phyloP scores from a whole-genome alignment of 2,329 filamentous ascomycete species.

The Coleophoma crateriformis region DNA sequence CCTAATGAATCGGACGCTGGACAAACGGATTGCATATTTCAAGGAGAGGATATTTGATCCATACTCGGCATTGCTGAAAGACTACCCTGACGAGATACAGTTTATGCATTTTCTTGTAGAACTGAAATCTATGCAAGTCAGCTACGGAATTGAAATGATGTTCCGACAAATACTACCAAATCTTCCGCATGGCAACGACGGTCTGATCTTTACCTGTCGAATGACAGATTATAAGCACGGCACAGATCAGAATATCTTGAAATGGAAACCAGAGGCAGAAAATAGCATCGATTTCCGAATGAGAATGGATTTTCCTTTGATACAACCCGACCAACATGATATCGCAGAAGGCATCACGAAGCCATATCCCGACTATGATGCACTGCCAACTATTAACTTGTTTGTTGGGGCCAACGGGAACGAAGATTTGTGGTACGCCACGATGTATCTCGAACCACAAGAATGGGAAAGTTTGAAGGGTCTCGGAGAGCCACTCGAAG shows the following conservation, averaged over 20 bases:
- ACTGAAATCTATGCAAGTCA: conserved; percentile 84
- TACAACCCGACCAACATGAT: conserved; percentile 65
- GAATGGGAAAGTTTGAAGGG: conserved; percentile 84
- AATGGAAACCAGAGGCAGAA: conserved; percentile 95
- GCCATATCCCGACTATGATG: conserved; percentile 72
- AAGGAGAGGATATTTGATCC: conserved; percentile 70
- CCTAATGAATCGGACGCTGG: conserved; percentile 73
- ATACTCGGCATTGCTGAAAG: conserved; percentile 56
- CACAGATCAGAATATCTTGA: conserved; percentile 89
- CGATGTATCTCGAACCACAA: conserved; percentile 62
- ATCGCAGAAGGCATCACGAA: conserved; percentile 58
- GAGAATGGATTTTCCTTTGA: conserved; percentile 65
- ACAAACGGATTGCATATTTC: conserved; percentile 87
- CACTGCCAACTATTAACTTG: conserved; percentile 68
- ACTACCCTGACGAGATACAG: conserved; percentile 62
- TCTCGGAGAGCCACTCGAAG: conserved; percentile 70
- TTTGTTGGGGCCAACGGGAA: conserved; percentile 57
- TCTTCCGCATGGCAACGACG: conserved; percentile 90
- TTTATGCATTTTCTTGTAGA: conserved; percentile 76
- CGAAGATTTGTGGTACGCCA: conserved; percentile 48
- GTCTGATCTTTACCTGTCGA: conserved; percentile 95
- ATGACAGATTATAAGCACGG: conserved; percentile 81
- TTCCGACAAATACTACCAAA: conserved; percentile 80
- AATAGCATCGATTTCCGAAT: conserved; percentile 93
- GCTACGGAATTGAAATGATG: conserved; percentile 88